Conservation (phyloP, 768 basidiomycete species). For the Boletus barrowsii region DNA sequence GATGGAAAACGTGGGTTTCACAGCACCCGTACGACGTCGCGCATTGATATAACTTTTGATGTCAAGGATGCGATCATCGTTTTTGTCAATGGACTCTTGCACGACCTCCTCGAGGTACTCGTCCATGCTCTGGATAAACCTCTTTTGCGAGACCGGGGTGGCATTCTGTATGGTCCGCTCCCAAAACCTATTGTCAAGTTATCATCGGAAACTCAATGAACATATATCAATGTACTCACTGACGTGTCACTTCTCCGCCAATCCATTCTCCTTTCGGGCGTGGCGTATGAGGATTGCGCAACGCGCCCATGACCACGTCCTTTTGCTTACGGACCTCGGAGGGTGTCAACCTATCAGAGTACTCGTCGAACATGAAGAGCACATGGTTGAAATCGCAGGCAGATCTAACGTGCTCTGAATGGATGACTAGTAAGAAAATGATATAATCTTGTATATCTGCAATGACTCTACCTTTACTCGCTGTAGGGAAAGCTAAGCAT, state of each 20-base stretch:
- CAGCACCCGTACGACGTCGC: constrained; percentile 41
- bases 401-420: constrained; percentile 27
- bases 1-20: constrained; percentile 38
- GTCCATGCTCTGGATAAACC: constrained; percentile 38
- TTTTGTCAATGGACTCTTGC: constrained; percentile 41
- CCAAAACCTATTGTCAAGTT: constrained; percentile 13
- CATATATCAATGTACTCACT: constrained; percentile 5
- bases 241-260: constrained; percentile 13
- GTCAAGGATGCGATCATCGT: constrained; percentile 30
- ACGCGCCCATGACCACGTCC: constrained; percentile 20
- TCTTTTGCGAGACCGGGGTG: constrained; percentile 13
- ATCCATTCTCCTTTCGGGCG: constrained; percentile 19
- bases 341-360: constrained; percentile 40
- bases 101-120: constrained; percentile 38
- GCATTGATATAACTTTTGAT: constrained; percentile 40
- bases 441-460: not conserved
- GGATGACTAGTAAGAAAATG: not conserved
- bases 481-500: constrained; percentile 3
- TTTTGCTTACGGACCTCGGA: constrained; percentile 27
- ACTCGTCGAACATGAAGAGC: constrained; percentile 50
- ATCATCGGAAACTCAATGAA: not conserved
- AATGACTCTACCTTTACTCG: constrained; percentile 8
- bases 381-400: constrained; percentile 51
- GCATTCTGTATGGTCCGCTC: constrained; percentile 2
- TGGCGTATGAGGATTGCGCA: constrained; percentile 9